phyloP scores from a whole-genome alignment of 805 yeast species.

The Kodamaea sagamina region DNA sequence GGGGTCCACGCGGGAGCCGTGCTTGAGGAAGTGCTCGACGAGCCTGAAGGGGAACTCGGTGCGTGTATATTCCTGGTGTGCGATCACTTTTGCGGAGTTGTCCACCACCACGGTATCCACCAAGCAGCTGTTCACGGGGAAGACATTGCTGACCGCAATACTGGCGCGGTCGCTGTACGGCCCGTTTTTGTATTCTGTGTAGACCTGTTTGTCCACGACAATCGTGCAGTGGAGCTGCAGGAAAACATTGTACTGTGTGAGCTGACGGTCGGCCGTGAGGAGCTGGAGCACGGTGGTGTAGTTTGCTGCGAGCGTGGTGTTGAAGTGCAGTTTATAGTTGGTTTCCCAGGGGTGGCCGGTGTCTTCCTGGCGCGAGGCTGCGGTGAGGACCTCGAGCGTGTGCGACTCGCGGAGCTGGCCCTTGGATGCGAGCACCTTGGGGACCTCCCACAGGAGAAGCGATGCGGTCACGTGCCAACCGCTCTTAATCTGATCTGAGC shows the following conservation, averaged over 20 bases:
- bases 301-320: slow-evolving; percentile 7
- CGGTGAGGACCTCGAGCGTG: slow-evolving; percentile 1
- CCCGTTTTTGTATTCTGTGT: slow-evolving; percentile 5
- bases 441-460: slow-evolving; percentile 9
- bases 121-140: slow-evolving; percentile 1
- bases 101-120: slow-evolving; percentile 7
- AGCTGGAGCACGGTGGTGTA: slow-evolving; percentile 3
- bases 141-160: not conserved
- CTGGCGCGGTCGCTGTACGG: slow-evolving; percentile 5
- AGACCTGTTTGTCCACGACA: slow-evolving; percentile 2
- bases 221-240: slow-evolving; percentile 10
- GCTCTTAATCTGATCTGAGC: not conserved
- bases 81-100: slow-evolving; percentile 3
- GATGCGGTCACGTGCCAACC: slow-evolving; percentile 8
- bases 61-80: slow-evolving; percentile 9
- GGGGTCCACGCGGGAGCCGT: slow-evolving; percentile 4
- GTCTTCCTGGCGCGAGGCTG: not conserved
- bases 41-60: slow-evolving; percentile 10
- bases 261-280: not conserved
- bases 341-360: slow-evolving; percentile 9
- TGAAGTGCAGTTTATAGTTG: slow-evolving; percentile 3
- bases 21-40: not conserved
- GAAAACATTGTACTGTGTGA: slow-evolving; percentile 6
- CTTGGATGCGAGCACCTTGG: not conserved
- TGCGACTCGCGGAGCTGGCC: slow-evolving; percentile 4